These are phyloP conservation scores for Paraphysoderma sedebokerense DNA, from an alignment of 371 early-diverging fungal species.

Conservation along the genomic window DNA sequence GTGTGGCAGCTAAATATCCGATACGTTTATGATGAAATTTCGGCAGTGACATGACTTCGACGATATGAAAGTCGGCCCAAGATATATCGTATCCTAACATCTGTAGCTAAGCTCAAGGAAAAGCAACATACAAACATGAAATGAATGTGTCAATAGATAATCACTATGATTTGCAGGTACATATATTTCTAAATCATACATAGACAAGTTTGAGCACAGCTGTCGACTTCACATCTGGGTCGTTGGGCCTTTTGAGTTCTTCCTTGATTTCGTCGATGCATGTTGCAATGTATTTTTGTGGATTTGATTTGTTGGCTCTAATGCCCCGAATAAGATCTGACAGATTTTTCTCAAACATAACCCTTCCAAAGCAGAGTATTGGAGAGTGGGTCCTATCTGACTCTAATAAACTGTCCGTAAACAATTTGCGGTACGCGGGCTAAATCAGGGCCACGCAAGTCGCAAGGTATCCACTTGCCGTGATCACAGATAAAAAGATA, in stretches of 20 bases:
- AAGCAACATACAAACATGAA: not conserved
- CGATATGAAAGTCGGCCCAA: slow-evolving; percentile 90
- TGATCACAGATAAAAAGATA: no score
- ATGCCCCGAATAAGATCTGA: slow-evolving; percentile 84
- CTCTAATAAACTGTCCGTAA: no score
- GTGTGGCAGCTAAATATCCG: slow-evolving; percentile 81
- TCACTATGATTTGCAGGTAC: no score
- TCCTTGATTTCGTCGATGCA: slow-evolving; percentile 73
- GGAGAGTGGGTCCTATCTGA: no score
- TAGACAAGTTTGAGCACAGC: slow-evolving; percentile 81
- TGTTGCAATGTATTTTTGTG: slow-evolving; percentile 62
- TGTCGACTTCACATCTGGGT: slow-evolving; percentile 61
- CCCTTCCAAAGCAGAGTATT: no score
- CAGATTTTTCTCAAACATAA: no score
- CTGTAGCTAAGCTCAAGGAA: slow-evolving; percentile 42
- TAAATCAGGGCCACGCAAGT: no score
- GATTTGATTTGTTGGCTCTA: slow-evolving; percentile 80
- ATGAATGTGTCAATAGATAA: not conserved
- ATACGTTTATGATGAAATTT: slow-evolving; percentile 67
- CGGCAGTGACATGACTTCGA: slow-evolving; percentile 91
- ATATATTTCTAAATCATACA: slow-evolving; percentile 20
- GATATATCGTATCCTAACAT: slow-evolving; percentile 93
- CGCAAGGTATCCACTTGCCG: no score
- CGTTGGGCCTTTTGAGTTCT: slow-evolving; percentile 60
- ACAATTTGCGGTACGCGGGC: no score